These are phyloP conservation scores for Geotrichum citri-aurantii DNA, from an alignment of 1,139 yeast species.

Conservation along the genomic window DNA sequence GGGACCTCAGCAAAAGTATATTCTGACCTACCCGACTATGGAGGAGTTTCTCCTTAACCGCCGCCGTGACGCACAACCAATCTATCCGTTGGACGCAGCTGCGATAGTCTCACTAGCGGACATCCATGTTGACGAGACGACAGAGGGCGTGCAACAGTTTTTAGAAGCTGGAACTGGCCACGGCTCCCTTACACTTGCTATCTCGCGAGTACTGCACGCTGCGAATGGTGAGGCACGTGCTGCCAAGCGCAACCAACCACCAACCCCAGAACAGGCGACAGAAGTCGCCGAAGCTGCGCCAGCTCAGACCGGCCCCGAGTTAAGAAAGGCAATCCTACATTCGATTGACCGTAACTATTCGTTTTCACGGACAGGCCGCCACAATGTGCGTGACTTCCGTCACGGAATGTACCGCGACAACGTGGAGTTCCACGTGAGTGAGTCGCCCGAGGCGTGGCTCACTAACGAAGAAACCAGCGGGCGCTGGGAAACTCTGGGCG, in stretches of 20 bases:
- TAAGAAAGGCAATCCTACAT: constrained; percentile 43
- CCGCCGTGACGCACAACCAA: constrained; percentile 45
- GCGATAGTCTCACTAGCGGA: constrained; percentile 44
- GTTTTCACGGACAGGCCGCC: constrained; percentile 40
- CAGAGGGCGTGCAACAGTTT: constrained; percentile 30
- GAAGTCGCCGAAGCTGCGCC: neutral
- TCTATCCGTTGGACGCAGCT: constrained; percentile 45
- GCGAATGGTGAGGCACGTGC: constrained; percentile 37
- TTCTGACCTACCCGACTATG: constrained; percentile 39
- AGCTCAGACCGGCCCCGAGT: constrained; percentile 14
- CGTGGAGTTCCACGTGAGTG: constrained; percentile 41
- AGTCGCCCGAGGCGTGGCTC: constrained; percentile 42
- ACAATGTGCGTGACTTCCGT: constrained; percentile 36
- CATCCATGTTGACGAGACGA: constrained; percentile 36
- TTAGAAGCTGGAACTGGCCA: constrained; percentile 51
- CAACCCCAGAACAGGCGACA: neutral
- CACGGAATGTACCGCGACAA: constrained; percentile 41
- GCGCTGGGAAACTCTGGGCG: constrained; percentile 20
- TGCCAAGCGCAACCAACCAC: neutral
- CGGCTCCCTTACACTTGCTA: constrained; percentile 44
- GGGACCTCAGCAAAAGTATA: constrained; percentile 22
- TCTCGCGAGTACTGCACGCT: constrained; percentile 41
- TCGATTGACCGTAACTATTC: constrained; percentile 39
- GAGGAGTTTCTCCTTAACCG: constrained; percentile 42
- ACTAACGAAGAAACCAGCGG: constrained; percentile 22